phyloP scores from a whole-genome alignment of 2,329 filamentous ascomycete genomes.

The Colletotrichum brevisporum region DNA sequence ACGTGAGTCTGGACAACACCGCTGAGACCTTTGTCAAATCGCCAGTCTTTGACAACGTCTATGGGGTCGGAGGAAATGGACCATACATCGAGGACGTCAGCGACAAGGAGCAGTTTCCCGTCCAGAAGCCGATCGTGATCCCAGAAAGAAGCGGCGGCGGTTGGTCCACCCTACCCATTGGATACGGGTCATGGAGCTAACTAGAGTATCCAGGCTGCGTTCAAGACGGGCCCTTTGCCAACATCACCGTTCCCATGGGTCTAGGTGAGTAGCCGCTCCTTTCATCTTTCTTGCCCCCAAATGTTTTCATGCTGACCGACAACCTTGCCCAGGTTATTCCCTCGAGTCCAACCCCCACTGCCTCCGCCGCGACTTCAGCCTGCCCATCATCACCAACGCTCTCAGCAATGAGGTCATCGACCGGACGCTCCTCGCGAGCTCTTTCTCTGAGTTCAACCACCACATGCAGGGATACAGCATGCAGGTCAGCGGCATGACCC shows the following conservation, averaged over 20 bases:
- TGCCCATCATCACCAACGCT: slow-evolving; percentile 8
- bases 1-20: slow-evolving; percentile 34
- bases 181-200: accelerated
- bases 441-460: background rate
- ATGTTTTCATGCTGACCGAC: background rate
- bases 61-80: slow-evolving; percentile 40
- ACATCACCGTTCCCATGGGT: slow-evolving; percentile 22
- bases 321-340: background rate
- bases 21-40: slow-evolving; percentile 33
- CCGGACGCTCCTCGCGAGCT: background rate
- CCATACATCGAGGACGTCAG: slow-evolving; percentile 20
- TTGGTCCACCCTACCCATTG: background rate
- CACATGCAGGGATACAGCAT: slow-evolving; percentile 11
- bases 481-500: slow-evolving; percentile 12
- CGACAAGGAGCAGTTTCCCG: slow-evolving; percentile 19
- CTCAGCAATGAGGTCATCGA: slow-evolving; percentile 13
- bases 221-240: slow-evolving; percentile 24
- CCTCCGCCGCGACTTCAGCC: slow-evolving; percentile 24
- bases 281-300: too few relatives aligned
- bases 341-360: slow-evolving; percentile 6
- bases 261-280: background rate
- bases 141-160: slow-evolving; percentile 1
- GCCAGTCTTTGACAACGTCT: slow-evolving; percentile 37
- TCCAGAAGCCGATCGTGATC: slow-evolving; percentile 20
- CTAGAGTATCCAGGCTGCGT: slow-evolving; percentile 2